Percentiles rank a stretch among this genome's conserved stretches.
Evolutionary conservation across 164 flowering plant genomes (phyloP).

Genomic region (Liriodendron chinense): DNA sequence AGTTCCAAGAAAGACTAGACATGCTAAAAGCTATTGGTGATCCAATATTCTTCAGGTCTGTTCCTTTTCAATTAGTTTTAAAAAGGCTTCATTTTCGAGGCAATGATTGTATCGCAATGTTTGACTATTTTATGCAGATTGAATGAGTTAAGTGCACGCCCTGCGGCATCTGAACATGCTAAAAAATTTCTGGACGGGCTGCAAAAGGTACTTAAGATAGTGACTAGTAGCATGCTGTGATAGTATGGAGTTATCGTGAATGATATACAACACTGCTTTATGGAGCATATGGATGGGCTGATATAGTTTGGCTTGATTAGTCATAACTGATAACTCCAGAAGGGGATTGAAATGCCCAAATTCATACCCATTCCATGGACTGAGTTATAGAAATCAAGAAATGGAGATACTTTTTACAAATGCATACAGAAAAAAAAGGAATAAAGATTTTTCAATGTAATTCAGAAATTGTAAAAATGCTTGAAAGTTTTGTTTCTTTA

Average conservation of each 20-base stretch:
- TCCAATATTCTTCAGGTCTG: constrained; percentile 87
- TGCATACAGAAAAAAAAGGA: too few relatives aligned
- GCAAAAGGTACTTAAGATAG: constrained; percentile 51
- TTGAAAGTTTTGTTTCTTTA: too few relatives aligned
- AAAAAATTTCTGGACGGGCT: constrained; percentile 56
- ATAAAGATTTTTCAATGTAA: too few relatives aligned
- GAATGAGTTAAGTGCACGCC: constrained; percentile 77
- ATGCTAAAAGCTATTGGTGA: constrained; percentile 70
- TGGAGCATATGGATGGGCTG: background rate
- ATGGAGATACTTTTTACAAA: too few relatives aligned
- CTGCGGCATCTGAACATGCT: constrained; percentile 64
- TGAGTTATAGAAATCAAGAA: too few relatives aligned
- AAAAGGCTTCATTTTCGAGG: background rate
- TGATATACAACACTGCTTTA: background rate
- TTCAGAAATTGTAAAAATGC: too few relatives aligned
- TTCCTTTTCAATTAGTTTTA: background rate
- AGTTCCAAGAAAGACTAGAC: constrained; percentile 70
- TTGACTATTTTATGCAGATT: constrained; percentile 41
- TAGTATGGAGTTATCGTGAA: background rate
- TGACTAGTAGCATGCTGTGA: background rate
- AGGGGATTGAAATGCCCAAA: background rate
- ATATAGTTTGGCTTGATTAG: background rate
- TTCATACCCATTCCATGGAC: too few relatives aligned
- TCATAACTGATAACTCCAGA: background rate
- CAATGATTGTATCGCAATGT: background rate